Evolutionary conservation across 106 monocot genomes (phyloP), one percentile per base, ranked within the genome.

Genomic region (Posidonia australis): DNA sequence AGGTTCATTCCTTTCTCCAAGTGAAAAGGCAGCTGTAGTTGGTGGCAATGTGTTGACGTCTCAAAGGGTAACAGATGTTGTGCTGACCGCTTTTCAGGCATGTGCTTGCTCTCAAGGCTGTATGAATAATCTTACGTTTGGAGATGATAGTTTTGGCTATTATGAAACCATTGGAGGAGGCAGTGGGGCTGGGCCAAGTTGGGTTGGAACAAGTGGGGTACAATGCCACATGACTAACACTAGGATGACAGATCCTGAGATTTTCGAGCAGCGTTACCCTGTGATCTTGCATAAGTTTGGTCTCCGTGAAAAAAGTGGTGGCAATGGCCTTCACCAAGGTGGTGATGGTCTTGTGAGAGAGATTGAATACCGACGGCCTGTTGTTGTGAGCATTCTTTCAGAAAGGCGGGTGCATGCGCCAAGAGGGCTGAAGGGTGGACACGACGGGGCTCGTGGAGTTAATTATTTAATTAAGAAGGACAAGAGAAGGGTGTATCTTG

Each of bases 191-290:
- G 96, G 96, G 5, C 90, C 90, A 3, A 84, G 28, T n/a, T 96
- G 96, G 96, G 72, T 80, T 58, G 96, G 96, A 21, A 84, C 96
- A 0, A 82, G 90, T 52, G 90, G 82, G 23, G 84, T 96, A 16
- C 96, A 96, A 58, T 96, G 96, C 62, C 96, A 96, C 69, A 96
- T 96, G 96, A 96, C 96, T 10, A 96, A 96, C 65, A 96, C 96
- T 1, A 67, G 90, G 64, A 96, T 96, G 84, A 96, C 90, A 7
- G 94, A 96, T 52, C 94, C 94, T 1, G 94, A 96, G 60, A 90
- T 96, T 4, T 87, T 96, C 24, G 90, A 96, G 80, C 96, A 90
- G 70, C 70, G 96, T 13, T 96, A 87, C 64, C 96, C 96, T 5
- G 96, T 96, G 19, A 58, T 79, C 36, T 61, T 96, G 22, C 86